These are phyloP conservation scores for Orbilia ellipsospora DNA, from an alignment of 2,329 filamentous ascomycete species.

Conservation along the genomic window DNA sequence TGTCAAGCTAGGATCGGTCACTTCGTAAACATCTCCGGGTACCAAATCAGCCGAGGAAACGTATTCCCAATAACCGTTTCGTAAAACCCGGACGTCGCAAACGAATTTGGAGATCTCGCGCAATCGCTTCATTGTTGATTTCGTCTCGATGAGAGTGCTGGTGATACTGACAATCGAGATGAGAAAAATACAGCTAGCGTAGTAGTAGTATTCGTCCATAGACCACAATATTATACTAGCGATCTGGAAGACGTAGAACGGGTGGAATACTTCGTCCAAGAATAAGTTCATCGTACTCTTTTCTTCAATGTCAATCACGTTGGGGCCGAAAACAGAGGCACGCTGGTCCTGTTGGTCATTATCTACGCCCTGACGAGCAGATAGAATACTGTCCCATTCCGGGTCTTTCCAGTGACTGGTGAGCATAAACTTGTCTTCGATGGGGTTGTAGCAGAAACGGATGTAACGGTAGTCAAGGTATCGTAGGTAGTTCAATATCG, in stretches of 20 bases:
- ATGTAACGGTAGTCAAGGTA: slow-evolving; percentile 94
- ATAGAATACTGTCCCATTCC: slow-evolving; percentile 80
- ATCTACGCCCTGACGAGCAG: slow-evolving; percentile 82
- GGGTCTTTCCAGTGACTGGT: slow-evolving; percentile 95
- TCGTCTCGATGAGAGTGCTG: slow-evolving; percentile 89
- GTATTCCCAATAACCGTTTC: slow-evolving; percentile 94
- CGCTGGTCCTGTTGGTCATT: slow-evolving; percentile 86
- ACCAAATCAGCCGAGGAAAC: slow-evolving; percentile 88
- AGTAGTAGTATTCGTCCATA: slow-evolving; percentile 96
- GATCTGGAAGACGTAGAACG: slow-evolving; percentile 98
- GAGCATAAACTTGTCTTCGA: slow-evolving; percentile 87
- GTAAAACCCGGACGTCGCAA: slow-evolving; percentile 90
- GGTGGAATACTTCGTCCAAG: slow-evolving; percentile 93
- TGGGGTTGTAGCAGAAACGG: slow-evolving; percentile 87
- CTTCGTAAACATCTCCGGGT: slow-evolving; percentile 94
- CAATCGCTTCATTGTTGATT: slow-evolving; percentile 87
- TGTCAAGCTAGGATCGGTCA: slow-evolving; percentile 88
- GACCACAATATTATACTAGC: slow-evolving; percentile 96
- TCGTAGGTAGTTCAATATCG: slow-evolving; percentile 78
- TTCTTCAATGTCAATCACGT: slow-evolving; percentile 91
- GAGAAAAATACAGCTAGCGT: slow-evolving; percentile 90
- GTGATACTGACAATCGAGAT: slow-evolving; percentile 94
- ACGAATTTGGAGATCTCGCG: slow-evolving; percentile 94
- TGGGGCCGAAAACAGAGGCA: slow-evolving; percentile 86
- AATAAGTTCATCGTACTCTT: slow-evolving; percentile 85